These are phyloP conservation scores for Stachybotrys elegans DNA, from an alignment of 2,329 filamentous ascomycete species.

Conservation along the genomic window DNA sequence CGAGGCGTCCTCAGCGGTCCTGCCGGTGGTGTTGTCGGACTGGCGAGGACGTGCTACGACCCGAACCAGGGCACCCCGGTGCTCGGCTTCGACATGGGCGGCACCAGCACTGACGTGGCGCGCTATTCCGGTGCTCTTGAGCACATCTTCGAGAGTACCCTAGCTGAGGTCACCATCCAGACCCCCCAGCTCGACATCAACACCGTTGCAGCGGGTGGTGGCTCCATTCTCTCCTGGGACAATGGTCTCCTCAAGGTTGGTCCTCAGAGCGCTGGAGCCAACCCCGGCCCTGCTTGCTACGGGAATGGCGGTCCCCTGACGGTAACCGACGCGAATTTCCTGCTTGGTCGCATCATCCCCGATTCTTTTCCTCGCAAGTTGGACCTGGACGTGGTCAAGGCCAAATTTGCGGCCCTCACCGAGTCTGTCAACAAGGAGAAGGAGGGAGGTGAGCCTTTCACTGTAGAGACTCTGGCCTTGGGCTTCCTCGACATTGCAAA, in stretches of 20 bases:
- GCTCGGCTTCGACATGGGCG: slow-evolving; percentile 34
- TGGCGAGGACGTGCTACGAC: slow-evolving; percentile 20
- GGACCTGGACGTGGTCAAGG: slow-evolving; percentile 31
- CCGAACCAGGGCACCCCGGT: slow-evolving; percentile 17
- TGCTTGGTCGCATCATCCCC: slow-evolving; percentile 55
- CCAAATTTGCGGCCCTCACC: slow-evolving; percentile 37
- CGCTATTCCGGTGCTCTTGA: slow-evolving; percentile 65
- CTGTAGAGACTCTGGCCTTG: slow-evolving; percentile 41
- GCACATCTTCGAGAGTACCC: slow-evolving; percentile 68
- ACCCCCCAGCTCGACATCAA: slow-evolving; percentile 71
- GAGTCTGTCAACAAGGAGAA: slow-evolving; percentile 17
- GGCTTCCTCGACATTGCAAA: slow-evolving; percentile 73
- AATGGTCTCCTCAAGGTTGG: slow-evolving; percentile 70
- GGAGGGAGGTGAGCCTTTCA: slow-evolving; percentile 12
- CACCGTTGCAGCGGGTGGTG: slow-evolving; percentile 54
- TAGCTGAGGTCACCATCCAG: slow-evolving; percentile 66
- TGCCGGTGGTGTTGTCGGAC: slow-evolving; percentile 21
- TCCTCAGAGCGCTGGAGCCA: slow-evolving; percentile 65
- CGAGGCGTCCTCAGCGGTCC: slow-evolving; percentile 19
- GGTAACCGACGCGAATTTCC: slow-evolving; percentile 68
- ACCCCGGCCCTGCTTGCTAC: slow-evolving; percentile 69
- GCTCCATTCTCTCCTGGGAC: slow-evolving; percentile 55
- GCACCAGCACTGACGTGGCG: slow-evolving; percentile 68
- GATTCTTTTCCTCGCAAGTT: slow-evolving; percentile 55
- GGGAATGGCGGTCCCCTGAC: slow-evolving; percentile 65